phyloP scores from a whole-genome alignment of 129 eudicot genomes.

The Helianthus tuberosus region DNA sequence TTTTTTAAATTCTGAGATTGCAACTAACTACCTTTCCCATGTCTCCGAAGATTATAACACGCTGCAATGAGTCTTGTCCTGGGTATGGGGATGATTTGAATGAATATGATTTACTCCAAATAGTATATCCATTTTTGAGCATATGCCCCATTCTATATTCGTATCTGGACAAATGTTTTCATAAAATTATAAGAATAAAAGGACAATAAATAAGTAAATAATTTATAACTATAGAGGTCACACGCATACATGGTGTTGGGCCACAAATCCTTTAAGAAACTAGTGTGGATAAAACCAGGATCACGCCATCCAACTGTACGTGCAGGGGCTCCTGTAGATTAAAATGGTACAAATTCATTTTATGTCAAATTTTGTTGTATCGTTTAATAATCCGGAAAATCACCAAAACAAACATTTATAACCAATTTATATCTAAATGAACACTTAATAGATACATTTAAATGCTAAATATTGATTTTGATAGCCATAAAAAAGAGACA shows the following conservation, averaged over 20 bases:
- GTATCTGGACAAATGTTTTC: slow-evolving; percentile 41
- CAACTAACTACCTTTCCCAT: slow-evolving; percentile 59
- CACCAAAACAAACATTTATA: neutral
- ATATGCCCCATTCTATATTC: slow-evolving; percentile 60
- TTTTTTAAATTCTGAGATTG: neutral
- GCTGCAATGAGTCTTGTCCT: slow-evolving; percentile 58
- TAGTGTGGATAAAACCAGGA: slow-evolving; percentile 50
- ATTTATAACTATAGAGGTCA: neutral
- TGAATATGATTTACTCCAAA: slow-evolving; percentile 55
- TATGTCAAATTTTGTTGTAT: too few species aligned
- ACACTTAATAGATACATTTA: too few species aligned
- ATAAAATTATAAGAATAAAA: neutral
- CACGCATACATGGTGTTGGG: slow-evolving; percentile 39
- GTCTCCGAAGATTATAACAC: slow-evolving; percentile 60
- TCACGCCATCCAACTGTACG: slow-evolving; percentile 59
- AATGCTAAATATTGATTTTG: too few species aligned
- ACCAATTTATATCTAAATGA: too few species aligned
- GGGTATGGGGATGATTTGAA: slow-evolving; percentile 71
- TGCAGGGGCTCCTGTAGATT: slow-evolving; percentile 44
- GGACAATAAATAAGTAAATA: neutral
- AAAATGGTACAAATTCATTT: too few species aligned
- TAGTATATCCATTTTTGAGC: slow-evolving; percentile 40
- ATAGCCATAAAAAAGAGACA: too few species aligned
- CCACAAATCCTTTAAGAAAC: slow-evolving; percentile 53
- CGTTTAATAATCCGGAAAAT: too few species aligned